Evolutionary conservation across 2,329 filamentous ascomycete species (phyloP).

Genomic region (Xylaria multiplex): DNA sequence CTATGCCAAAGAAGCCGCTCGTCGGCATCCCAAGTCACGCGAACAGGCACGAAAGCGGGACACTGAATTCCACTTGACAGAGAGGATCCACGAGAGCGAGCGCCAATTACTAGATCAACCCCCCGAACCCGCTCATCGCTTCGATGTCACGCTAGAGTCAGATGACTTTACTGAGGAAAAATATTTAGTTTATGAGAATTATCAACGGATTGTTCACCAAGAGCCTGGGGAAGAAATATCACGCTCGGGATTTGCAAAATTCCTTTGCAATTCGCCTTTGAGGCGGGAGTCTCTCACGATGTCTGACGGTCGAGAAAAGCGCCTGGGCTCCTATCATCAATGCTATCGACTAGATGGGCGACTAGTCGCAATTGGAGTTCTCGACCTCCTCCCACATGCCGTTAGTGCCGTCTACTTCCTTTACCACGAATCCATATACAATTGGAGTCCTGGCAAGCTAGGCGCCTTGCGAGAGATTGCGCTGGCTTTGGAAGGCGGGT

Average conservation of each 20-base stretch:
- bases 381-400: constrained; percentile 79
- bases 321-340: constrained; percentile 80
- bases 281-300: constrained; percentile 55
- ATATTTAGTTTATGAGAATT: constrained; percentile 76
- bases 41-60: constrained; percentile 71
- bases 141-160: constrained; percentile 75
- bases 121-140: constrained; percentile 71
- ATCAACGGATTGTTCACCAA: constrained; percentile 77
- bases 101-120: constrained; percentile 62
- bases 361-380: constrained; percentile 78
- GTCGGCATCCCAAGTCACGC: constrained; percentile 72
- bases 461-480: constrained; percentile 78
- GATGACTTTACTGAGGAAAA: constrained; percentile 81
- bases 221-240: constrained; percentile 70
- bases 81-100: constrained; percentile 77
- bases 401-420: constrained; percentile 87
- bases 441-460: constrained; percentile 77
- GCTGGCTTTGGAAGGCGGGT: constrained; percentile 73
- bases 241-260: constrained; percentile 71
- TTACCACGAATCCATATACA: constrained; percentile 79
- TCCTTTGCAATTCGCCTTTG: constrained; percentile 78
- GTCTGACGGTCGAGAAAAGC: constrained; percentile 61
- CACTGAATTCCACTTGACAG: constrained; percentile 72
- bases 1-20: constrained; percentile 72
- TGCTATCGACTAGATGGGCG: constrained; percentile 82